phyloP scores from a whole-genome alignment of 2,329 filamentous ascomycete species.

The Simplicillium aogashimaense region DNA sequence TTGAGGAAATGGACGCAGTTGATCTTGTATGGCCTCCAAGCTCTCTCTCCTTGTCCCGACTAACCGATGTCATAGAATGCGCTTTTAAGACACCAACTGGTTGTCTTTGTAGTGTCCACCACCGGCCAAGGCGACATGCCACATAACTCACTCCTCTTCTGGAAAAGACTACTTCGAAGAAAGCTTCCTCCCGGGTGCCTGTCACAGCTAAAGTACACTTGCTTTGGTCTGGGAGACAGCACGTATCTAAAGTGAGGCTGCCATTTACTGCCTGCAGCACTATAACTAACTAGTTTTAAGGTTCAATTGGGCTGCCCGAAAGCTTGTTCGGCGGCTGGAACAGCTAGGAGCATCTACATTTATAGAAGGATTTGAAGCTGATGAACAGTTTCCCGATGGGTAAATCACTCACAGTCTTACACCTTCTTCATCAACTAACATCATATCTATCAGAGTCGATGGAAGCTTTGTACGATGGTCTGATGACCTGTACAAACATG shows the following conservation, averaged over 20 bases:
- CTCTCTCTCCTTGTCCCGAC: not conserved
- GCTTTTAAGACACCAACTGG: slow-evolving; percentile 42
- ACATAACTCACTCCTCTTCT: slow-evolving; percentile 70
- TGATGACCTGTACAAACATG: slow-evolving; percentile 51
- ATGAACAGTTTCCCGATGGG: slow-evolving; percentile 91
- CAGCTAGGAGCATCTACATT: slow-evolving; percentile 76
- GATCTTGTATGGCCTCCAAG: slow-evolving; percentile 52
- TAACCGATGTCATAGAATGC: slow-evolving; percentile 28
- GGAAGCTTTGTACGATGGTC: slow-evolving; percentile 75
- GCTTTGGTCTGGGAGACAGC: slow-evolving; percentile 88
- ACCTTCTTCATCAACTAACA: not conserved
- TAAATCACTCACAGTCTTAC: slow-evolving; percentile 29
- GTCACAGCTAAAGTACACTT: slow-evolving; percentile 60
- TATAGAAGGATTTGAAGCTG: slow-evolving; percentile 73
- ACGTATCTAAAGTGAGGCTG: slow-evolving; percentile 73
- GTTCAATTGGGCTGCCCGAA: slow-evolving; percentile 88
- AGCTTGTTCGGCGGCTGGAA: slow-evolving; percentile 72
- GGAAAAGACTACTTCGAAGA: slow-evolving; percentile 74
- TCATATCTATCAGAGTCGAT: slow-evolving; percentile 51
- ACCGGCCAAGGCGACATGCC: slow-evolving; percentile 94
- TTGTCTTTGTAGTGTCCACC: slow-evolving; percentile 79
- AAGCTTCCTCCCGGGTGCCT: slow-evolving; percentile 66
- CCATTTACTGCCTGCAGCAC: not conserved
- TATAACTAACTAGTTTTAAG: slow-evolving; percentile 27
- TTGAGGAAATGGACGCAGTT: slow-evolving; percentile 69